Percentiles rank a stretch among this genome's conserved stretches.
These are phyloP conservation scores for Podospora anserina DNA, from an alignment of 495 filamentous ascomycete species.

Conservation along the genomic window DNA sequence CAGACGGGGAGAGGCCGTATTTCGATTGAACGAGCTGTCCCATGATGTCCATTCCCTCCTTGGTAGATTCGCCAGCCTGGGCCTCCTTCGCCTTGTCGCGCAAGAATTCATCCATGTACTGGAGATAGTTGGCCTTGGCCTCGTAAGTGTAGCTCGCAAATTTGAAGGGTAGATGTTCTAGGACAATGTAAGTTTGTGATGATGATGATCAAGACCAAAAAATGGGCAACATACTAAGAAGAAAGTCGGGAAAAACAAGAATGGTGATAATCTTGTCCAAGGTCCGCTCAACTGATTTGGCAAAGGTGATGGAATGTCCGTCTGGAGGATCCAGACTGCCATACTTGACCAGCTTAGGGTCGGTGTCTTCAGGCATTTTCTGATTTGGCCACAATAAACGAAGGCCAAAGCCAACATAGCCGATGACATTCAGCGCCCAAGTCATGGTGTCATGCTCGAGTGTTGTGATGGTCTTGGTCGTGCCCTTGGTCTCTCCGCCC, in stretches of 20 bases:
- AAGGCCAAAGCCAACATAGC: conserved; percentile 63
- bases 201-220: too few species aligned
- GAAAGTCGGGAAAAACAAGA: conserved; percentile 44
- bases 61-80: conserved; percentile 38
- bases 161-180: conserved; percentile 48
- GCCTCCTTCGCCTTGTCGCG: conserved; percentile 52
- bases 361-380: conserved; percentile 35
- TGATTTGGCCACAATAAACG: conserved; percentile 55
- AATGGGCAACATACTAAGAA: neutral
- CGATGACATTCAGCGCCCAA: conserved; percentile 64
- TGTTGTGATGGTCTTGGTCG: conserved; percentile 45
- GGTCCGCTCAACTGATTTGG: conserved; percentile 49
- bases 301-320: conserved; percentile 61
- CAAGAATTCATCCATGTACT: conserved; percentile 64
- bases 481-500: conserved; percentile 22
- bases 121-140: conserved; percentile 57
- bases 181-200: neutral
- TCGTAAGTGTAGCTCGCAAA: conserved; percentile 44
- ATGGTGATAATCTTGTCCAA: conserved; percentile 55
- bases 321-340: conserved; percentile 41
- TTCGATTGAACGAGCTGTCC: conserved; percentile 51
- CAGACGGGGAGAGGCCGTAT: conserved; percentile 31
- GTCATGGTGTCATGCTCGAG: conserved; percentile 60
- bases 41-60: conserved; percentile 63
- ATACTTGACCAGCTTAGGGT: conserved; percentile 43